Base-by-base conservation (phyloP, 306 rosid species). In the Abrus pulchellus region DNA sequence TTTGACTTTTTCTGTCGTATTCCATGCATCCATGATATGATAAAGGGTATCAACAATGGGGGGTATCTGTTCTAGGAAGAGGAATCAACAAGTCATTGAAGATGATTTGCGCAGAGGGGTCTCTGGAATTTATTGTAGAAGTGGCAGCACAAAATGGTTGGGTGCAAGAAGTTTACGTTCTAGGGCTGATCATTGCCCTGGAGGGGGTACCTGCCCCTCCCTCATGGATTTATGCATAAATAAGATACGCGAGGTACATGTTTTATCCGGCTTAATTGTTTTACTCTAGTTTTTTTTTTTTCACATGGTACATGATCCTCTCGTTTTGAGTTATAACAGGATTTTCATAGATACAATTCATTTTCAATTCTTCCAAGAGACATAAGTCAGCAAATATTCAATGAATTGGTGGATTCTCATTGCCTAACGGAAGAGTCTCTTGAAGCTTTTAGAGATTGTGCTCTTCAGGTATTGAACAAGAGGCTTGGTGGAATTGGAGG, bases 11-110 rank as follows among this genome's bases (percentile, higher is more conserved):
- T 55, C 67, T 72, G 60, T 78, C 54, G 48, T 71, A 27, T 74
- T 74, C 52, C 36, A 1, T 55, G 68, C 55, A 68, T 49, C 36
- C 13, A 20, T 63, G 72, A 80, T 53, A 28, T 36, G 40, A 36
- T 36, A 10, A 41, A 43, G 70, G 40, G 27, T 40, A 9, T 52
- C 10, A 34, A 14, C n/a, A 45, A 6, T 91, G 96, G 96, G 96
- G 72, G 88, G 96, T 48, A 81, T 91, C 11, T 91, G 93, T 68
- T 91, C 96, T 6, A 86, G 93, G 74, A 91, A 91, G 89, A 86
- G 93, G 84, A 82, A 82, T 75, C 92, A 85, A 44, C 88, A 84
- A 45, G 88, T 87, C 14, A 9, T 64, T 0, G 91, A 89, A 72
- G 86, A 82, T 60, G 88, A 47, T 38, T 44, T 75, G 2, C 67